Conservation (phyloP, 345 rosid genomes). For the Odontarrhena argentea region DNA sequence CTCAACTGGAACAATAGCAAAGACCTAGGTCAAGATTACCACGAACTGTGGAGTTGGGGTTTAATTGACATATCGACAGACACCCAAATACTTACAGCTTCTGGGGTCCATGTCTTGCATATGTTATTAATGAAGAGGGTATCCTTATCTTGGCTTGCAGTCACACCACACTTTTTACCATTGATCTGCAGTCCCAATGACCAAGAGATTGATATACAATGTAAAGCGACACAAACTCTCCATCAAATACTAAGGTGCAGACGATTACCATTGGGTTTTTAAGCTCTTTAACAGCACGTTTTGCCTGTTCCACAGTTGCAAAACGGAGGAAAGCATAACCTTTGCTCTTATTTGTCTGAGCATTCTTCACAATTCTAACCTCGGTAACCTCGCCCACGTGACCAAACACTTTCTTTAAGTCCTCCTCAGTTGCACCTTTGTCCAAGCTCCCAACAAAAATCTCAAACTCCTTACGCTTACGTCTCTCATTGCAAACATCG, state of each 20-base stretch:
- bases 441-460: constrained; percentile 95
- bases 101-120: constrained; percentile 92
- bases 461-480: constrained; percentile 94
- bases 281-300: constrained; percentile 74
- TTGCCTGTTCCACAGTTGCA: constrained; percentile 91
- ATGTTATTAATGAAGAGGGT: constrained; percentile 96
- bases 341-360: constrained; percentile 90
- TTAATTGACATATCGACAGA: constrained; percentile 37
- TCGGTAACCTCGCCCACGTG: constrained; percentile 85
- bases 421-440: constrained; percentile 82
- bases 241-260: constrained; percentile 41
- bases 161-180: constrained; percentile 96
- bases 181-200: constrained; percentile 77
- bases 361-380: constrained; percentile 85
- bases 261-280: constrained; percentile 86
- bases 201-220: constrained; percentile 40
- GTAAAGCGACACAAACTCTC: constrained; percentile 40
- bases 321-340: constrained; percentile 98
- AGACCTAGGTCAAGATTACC: constrained; percentile 40
- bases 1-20: constrained; percentile 70
- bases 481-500: constrained; percentile 77
- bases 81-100: constrained; percentile 78
- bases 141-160: constrained; percentile 93
- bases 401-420: constrained; percentile 74
- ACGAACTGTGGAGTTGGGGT: constrained; percentile 36